Evolutionary conservation across 139 green algal species (phyloP).

Genomic region (Edaphochlamys debaryana): DNA sequence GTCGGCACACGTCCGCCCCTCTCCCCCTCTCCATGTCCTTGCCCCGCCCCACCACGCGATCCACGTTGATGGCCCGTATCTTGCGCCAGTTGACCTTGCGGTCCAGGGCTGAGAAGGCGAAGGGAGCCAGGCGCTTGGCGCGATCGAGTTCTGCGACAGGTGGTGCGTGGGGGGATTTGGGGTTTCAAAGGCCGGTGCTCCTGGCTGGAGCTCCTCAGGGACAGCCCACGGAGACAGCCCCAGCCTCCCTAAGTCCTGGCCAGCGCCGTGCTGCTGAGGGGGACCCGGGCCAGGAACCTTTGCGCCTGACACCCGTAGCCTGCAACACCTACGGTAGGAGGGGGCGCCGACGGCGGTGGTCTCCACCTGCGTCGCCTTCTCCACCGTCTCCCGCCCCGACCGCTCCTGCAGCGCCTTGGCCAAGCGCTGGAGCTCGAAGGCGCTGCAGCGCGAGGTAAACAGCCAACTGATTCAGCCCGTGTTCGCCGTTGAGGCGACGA

Average conservation of each 20-base stretch:
- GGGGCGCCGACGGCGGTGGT: constrained; percentile 9
- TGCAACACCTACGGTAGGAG: constrained; percentile 36
- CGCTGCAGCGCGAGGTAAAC: no score
- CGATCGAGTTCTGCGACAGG: constrained; percentile 38
- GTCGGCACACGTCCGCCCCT: no score
- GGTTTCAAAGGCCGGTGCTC: no score
- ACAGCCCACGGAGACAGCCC: not conserved
- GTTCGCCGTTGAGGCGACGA: not conserved
- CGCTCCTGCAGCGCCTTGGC: constrained; percentile 39
- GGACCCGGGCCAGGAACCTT: no score
- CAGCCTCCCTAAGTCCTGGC: no score
- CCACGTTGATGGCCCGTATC: constrained; percentile 44
- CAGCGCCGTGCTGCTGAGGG: no score
- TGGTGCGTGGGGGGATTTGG: no score
- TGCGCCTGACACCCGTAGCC: no score
- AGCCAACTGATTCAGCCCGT: no score
- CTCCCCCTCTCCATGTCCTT: no score
- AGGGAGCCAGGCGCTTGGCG: constrained; percentile 45
- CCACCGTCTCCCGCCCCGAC: not conserved
- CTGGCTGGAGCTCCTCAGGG: no score
- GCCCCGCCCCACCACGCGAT: constrained; percentile 41
- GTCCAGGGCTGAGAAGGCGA: constrained; percentile 37
- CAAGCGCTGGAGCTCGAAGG: constrained; percentile 39
- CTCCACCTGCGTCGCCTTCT: constrained; percentile 39
- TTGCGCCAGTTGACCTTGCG: constrained; percentile 56